Conservation (phyloP, 768 basidiomycete species). For the Lentinula aciculospora region DNA sequence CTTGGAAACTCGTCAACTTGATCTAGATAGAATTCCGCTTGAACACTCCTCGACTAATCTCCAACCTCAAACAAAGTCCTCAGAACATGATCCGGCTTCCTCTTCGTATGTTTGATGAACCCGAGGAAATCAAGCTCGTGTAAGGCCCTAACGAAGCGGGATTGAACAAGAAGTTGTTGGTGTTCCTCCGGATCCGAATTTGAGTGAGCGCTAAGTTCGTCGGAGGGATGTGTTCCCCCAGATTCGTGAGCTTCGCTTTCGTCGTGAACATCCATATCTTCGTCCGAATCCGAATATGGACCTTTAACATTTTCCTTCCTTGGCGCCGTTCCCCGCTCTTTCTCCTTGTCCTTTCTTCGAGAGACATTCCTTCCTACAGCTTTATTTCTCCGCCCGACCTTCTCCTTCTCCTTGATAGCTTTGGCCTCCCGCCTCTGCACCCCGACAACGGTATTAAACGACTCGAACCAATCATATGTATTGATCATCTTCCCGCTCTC, state of each 20-base stretch:
- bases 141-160: conserved; percentile 71
- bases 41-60: neutral
- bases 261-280: conserved; percentile 23
- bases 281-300: conserved; percentile 22
- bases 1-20: too few relatives aligned
- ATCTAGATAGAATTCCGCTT: too few relatives aligned
- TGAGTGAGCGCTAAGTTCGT: too few relatives aligned
- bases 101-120: conserved; percentile 71
- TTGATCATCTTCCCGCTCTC: conserved; percentile 82
- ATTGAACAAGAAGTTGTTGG: conserved; percentile 59
- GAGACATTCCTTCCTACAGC: neutral
- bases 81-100: conserved; percentile 73
- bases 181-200: conserved; percentile 30
- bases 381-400: neutral
- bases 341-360: neutral
- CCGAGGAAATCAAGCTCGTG: conserved; percentile 82
- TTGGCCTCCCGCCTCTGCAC: conserved; percentile 32
- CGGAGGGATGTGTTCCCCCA: too few relatives aligned
- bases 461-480: conserved; percentile 84
- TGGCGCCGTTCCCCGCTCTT: neutral
- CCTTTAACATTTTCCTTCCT: conserved; percentile 23
- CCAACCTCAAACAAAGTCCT: conserved; percentile 57
- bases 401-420: conserved; percentile 9
- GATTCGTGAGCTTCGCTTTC: conserved; percentile 22
- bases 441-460: conserved; percentile 66